Conservation (phyloP, 2,329 filamentous ascomycete species). For the Colletotrichum lini region DNA sequence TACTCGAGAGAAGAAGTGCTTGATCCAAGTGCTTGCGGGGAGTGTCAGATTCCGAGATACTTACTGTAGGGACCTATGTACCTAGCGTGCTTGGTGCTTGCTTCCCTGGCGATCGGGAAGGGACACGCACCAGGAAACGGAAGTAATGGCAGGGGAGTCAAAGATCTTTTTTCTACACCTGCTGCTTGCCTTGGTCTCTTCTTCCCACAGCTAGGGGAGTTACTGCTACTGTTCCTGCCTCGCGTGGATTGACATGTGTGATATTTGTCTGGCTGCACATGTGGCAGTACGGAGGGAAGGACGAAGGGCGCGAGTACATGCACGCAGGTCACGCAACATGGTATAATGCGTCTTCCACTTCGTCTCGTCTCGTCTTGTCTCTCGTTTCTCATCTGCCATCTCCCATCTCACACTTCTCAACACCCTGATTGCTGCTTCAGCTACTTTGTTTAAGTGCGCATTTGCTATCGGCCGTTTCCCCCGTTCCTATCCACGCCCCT, state of each 20-base stretch:
- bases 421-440: not conserved
- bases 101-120: not conserved
- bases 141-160: not conserved
- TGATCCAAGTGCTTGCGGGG: too few relatives aligned
- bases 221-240: not conserved
- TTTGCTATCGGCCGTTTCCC: not conserved
- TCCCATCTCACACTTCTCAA: not conserved
- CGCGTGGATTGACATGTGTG: constrained; percentile 24
- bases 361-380: not conserved
- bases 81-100: not conserved
- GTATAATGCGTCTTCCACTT: not conserved
- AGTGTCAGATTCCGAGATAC: too few relatives aligned
- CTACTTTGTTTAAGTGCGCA: not conserved
- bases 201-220: not conserved
- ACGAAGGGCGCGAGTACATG: not conserved
- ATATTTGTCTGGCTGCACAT: constrained; percentile 27
- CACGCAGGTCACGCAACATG: not conserved
- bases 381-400: not conserved
- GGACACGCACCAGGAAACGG: not conserved
- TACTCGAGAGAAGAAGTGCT: not conserved
- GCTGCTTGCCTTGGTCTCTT: constrained; percentile 13
- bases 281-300: not conserved
- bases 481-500: not conserved
- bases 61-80: too few relatives aligned
- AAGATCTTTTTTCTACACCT: not conserved